Base-by-base conservation (phyloP, 2,329 filamentous ascomycete genomes). In the Fusarium sp. region DNA sequence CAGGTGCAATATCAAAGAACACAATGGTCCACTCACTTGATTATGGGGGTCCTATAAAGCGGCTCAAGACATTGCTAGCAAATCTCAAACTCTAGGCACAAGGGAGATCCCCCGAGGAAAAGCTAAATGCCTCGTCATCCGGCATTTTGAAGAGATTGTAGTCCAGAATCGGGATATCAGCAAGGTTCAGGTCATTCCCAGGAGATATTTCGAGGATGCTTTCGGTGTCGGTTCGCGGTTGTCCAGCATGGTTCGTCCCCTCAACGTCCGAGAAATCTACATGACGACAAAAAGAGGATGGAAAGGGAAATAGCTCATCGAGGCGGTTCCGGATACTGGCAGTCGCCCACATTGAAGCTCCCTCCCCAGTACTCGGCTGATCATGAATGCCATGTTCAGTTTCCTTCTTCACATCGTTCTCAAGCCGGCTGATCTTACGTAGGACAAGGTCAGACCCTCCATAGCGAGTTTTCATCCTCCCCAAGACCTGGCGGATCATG, bases 271-370 rank as follows among this genome's bases (percentile, higher is more conserved):
- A 35, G 39, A 61, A 48, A 24, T 67, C 59, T 41, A 67, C 20
- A 31, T 48, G 27, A 13, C 31, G 35, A 9, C 65, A 64, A 31
- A 67, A 67, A 16, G 37, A 57, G 9, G n/a, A 3, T 4, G 65
- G 65, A 27, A 67, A 67, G 11, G 65, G 31, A 35, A 67, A 67
- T 7, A 67, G 58, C 31, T 58, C 48, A 6, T 50, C 37, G 2
- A 63, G n/a, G 1, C 37, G 52, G 5, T 31, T 33, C n/a, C 62
- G 27, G 4, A 67, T 31, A 4, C 14, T 52, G n/a, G 7, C 24
- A 39, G 24, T 60, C 9, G 43, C 52, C 29, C 16, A 20, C 54
- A 6, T 33, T 22, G 22, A 45, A 37, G 31, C 16, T 31, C 20
- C 14, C 10, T 29, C 20, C 16, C 5, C 59, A 31, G 45, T 22